Percentiles rank a stretch among this genome's conserved stretches.
Evolutionary conservation across 192 early-diverging fungal species (phyloP).

Genomic region (Kappamyces sp.): DNA sequence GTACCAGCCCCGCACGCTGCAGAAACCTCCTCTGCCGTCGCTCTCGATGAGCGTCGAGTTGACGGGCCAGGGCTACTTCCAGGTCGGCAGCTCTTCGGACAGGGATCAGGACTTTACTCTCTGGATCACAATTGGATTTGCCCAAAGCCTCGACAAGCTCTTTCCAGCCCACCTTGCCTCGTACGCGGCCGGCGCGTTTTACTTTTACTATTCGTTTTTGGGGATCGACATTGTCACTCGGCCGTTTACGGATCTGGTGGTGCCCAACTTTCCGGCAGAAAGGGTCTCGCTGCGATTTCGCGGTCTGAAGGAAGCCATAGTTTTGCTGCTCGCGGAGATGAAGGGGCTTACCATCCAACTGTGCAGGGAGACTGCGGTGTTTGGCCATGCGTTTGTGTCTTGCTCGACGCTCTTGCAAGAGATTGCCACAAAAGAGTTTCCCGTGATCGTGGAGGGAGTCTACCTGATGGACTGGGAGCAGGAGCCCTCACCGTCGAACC

Average conservation of each 20-base stretch:
- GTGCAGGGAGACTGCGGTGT: conserved; percentile 20
- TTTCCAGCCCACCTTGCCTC: conserved; percentile 16
- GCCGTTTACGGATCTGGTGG: conserved; percentile 31
- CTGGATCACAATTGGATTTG: conserved; percentile 46
- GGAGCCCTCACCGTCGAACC: conserved; percentile 28
- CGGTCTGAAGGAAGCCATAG: conserved; percentile 21
- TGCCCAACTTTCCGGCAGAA: conserved; percentile 45
- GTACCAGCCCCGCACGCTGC: too few species aligned
- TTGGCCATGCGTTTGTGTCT: conserved; percentile 37
- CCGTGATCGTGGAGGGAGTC: conserved; percentile 28
- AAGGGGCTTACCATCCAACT: conserved; percentile 35
- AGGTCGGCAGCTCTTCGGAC: conserved; percentile 26
- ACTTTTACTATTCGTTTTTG: conserved; percentile 46
- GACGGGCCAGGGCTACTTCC: conserved; percentile 36
- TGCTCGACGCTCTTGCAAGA: conserved; percentile 17
- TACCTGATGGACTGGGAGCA: conserved; percentile 26
- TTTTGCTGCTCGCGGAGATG: conserved; percentile 29
- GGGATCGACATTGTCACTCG: conserved; percentile 44
- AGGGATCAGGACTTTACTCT: conserved; percentile 22
- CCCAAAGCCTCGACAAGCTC: conserved; percentile 30
- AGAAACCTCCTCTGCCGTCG: too few species aligned
- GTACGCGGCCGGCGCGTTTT: conserved; percentile 16
- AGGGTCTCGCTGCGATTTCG: conserved; percentile 41
- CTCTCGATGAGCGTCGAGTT: conserved; percentile 22
- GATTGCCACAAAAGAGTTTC: conserved; percentile 3